Evolutionary conservation across 139 green algal species (phyloP).

Genomic region (Micractinium sp.): DNA sequence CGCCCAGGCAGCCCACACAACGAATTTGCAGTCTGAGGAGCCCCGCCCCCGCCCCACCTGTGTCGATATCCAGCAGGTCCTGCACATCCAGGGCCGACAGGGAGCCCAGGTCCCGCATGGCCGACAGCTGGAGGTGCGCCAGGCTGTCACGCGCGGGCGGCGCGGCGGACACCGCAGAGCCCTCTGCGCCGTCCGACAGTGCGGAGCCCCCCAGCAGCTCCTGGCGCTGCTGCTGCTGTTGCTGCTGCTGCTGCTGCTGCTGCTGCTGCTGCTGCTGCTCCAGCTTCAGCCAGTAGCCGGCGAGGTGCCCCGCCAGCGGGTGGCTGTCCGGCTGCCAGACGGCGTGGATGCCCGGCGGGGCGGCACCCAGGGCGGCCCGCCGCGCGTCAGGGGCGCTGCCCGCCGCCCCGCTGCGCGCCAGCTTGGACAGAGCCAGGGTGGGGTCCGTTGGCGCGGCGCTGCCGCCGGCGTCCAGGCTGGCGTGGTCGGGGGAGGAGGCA

Average conservation of each 20-base stretch:
- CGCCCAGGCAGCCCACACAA: too few species aligned
- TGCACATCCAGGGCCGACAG: not conserved
- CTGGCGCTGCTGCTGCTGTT: not conserved
- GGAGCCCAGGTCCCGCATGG: not conserved
- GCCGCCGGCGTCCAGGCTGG: too few species aligned
- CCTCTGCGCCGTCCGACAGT: not conserved
- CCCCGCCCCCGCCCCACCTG: not conserved
- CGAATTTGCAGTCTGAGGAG: not conserved
- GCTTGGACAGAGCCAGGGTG: not conserved
- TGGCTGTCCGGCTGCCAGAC: not conserved
- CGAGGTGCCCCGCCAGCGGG: not conserved
- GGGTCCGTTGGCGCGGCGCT: too few species aligned
- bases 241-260: not conserved
- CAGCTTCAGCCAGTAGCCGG: constrained; percentile 1
- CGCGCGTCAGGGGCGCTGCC: not conserved
- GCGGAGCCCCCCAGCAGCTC: too few species aligned
- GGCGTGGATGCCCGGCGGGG: not conserved
- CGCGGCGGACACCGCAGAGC: not conserved
- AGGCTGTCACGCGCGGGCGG: not conserved
- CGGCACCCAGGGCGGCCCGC: not conserved
- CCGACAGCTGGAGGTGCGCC: not conserved
- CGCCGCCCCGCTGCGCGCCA: not conserved
- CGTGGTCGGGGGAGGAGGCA: not conserved
- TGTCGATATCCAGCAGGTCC: constrained; percentile 10
- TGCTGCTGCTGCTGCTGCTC: not conserved